Conservation (phyloP, 495 filamentous ascomycete species). For the Bacidia rubella region DNA sequence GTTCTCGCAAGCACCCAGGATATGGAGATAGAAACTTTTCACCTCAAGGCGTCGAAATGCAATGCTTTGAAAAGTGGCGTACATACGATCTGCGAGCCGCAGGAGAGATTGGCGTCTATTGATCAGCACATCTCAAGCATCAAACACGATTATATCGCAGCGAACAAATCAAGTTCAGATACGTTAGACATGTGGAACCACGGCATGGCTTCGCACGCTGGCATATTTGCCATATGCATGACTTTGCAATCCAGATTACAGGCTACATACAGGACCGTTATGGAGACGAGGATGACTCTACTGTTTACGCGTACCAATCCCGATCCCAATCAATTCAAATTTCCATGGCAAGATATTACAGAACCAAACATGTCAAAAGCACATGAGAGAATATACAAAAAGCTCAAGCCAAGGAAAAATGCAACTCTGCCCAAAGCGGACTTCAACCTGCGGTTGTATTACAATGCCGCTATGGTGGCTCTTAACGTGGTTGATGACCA, state of each 20-base stretch:
- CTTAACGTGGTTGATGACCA: constrained; percentile 14
- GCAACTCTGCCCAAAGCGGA: not conserved
- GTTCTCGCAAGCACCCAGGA: not conserved
- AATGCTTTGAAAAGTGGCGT: not conserved
- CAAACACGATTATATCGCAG: not conserved
- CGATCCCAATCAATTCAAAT: constrained; percentile 16
- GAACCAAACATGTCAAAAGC: constrained; percentile 1
- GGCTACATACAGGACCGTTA: constrained; percentile 26
- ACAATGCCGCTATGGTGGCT: not conserved
- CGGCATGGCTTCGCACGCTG: not conserved
- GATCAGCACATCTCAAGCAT: not conserved
- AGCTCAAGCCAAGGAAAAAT: not conserved
- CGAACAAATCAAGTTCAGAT: not conserved
- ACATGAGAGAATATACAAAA: constrained; percentile 8
- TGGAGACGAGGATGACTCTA: constrained; percentile 28
- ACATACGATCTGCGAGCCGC: not conserved
- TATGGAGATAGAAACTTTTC: not conserved
- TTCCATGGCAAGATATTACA: constrained; percentile 10
- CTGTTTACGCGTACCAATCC: constrained; percentile 22
- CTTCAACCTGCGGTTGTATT: not conserved
- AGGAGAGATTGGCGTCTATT: not conserved
- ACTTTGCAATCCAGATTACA: not conserved
- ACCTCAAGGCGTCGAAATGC: not conserved
- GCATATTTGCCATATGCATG: not conserved
- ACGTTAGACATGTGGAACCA: not conserved